Evolutionary conservation across 495 filamentous ascomycete species (phyloP), one percentile per base, ranked within the genome.

Genomic region (Halenospora varia): DNA sequence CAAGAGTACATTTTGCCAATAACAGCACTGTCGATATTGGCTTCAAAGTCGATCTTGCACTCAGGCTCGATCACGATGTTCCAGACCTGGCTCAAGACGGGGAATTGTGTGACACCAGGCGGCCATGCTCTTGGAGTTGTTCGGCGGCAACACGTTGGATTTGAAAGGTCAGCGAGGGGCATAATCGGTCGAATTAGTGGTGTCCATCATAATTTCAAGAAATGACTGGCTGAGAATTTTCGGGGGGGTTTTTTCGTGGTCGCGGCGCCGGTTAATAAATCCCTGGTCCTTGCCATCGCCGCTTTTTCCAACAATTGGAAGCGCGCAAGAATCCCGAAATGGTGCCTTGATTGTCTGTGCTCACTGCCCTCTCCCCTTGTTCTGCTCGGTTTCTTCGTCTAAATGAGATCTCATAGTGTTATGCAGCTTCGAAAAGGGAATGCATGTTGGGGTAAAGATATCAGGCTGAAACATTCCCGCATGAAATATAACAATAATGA

Each of bases 191-290:
- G 54, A 58, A 55, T 61, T 39, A 53, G 44, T 45, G 17, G 25
- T 51, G 54, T 25, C 15, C 50, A 56, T 52, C 51, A 29, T 35
- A 56, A 57, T 56, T 62, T 62, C 26, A 20, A 49, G 24, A 61
- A 63, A 55, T 39, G 55, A 66, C 48, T 62, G 61, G 64, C 51
- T 63, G 61, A 62, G 59, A 56, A 64, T 51, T 54, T 65, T 41
- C 50, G 39, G 40, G 44, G 44, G 47, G 41, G 22, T 48, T 25
- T 56, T 53, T 55, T 58, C 17, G 23, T 51, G 42, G 15, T 29
- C 25, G 55, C 51, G 10, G 19, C 23, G 60, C 13, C 46, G 25
- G 45, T 53, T 59, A 49, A 63, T 63, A 63, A 56, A 56, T 42
- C 55, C 47, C 23, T 49, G 47, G 8, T 15, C 19, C 18, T 3